phyloP scores from a whole-genome alignment of 345 rosid genomes.

The Citrus sp. region DNA sequence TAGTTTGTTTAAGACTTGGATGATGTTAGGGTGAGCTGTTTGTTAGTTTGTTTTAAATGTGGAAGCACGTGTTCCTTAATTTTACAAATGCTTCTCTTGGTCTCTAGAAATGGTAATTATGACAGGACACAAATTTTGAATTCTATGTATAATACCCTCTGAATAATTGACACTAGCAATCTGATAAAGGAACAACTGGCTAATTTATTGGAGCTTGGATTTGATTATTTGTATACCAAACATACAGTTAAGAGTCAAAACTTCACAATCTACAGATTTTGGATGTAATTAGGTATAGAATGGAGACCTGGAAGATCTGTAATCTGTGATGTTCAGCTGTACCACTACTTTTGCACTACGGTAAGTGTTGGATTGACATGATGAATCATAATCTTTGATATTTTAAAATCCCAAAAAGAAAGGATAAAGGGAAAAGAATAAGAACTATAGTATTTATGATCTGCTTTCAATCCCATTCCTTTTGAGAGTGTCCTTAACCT shows the following conservation, averaged over 20 bases:
- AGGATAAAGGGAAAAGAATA: neutral
- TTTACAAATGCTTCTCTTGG: neutral
- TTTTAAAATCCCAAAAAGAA: neutral
- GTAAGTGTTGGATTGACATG: neutral
- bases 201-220: neutral
- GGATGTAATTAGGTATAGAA: neutral
- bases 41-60: neutral
- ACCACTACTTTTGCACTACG: neutral
- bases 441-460: neutral
- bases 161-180: neutral
- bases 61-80: neutral
- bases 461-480: neutral
- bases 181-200: neutral
- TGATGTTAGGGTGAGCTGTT: neutral
- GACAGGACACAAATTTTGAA: neutral
- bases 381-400: neutral
- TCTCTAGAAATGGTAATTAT: neutral
- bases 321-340: neutral
- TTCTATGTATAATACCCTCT: neutral
- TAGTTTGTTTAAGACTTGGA: neutral
- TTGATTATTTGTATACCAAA: neutral
- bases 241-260: neutral
- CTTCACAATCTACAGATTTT: neutral
- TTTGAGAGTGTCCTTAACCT: conserved; percentile 30
- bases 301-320: neutral